Base-by-base conservation (phyloP, 345 rosid species). In the Euphorbia peplus region DNA sequence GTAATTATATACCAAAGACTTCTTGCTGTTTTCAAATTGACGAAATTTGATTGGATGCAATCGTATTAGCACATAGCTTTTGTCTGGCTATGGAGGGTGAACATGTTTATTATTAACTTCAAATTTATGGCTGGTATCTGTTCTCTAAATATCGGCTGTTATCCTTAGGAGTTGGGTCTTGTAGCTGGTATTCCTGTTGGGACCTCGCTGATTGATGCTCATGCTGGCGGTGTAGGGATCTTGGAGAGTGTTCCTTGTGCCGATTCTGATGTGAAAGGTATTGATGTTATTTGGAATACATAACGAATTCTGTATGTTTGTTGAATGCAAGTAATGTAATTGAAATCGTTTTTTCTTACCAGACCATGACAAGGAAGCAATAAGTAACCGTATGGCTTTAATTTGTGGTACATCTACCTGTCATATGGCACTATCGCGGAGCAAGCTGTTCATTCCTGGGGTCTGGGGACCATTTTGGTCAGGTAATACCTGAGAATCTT, bases 401-500 rank as follows among this genome's bases (percentile, higher is more conserved):
- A 95, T 89, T 32, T 93, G 98, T 65, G 97, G 98, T 39, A 93
- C 98, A 74, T 93, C 98, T 65, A 93, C 96, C 48, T 93, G 96
- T 76, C 97, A 93, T 77, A 93, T 93, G 98, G 97, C 92, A 76
- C 86, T 93, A 41, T 85, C 97, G 61, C 78, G 71, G 67, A 84
- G 82, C 79, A 93, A 89, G 83, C 83, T 93, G 67, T 89, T 93
- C 66, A 89, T 93, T 70, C 98, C 96, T 64, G 97, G 98, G 18
- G 96, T 93, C 14, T 93, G 98, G 98, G 98, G 98, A 21, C 98
- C 97, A 60, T 93, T 74, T 78, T 93, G 98, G 98, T 93, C 97
- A 88, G 98, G 98, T 93, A 85, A 60, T 51, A 18, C 37, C 8
- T 26, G 5, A 42, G 51, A 35, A 57, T 41, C 15, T 42, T 50